phyloP scores from a whole-genome alignment of 108 stramenopile species.

The Cylindrotheca fusiformis region DNA sequence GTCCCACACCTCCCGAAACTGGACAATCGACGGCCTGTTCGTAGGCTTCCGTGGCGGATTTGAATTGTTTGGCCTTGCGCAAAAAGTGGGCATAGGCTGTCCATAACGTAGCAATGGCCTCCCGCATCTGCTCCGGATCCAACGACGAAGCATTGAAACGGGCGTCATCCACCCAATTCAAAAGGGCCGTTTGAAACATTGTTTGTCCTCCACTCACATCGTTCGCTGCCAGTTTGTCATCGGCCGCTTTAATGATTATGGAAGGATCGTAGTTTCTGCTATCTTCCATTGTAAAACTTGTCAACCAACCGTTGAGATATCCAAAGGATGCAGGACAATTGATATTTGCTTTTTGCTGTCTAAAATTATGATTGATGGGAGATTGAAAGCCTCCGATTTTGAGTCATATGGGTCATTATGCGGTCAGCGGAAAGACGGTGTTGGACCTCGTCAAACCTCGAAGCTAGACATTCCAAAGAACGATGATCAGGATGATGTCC shows the following conservation, averaged over 20 bases:
- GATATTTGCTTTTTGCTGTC: too few relatives aligned
- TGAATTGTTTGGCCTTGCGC: constrained; percentile 64
- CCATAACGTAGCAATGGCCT: constrained; percentile 78
- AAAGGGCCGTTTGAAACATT: constrained; percentile 69
- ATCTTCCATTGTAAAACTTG: too few relatives aligned
- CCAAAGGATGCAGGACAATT: too few relatives aligned
- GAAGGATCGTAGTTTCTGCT: constrained; percentile 48
- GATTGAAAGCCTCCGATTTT: too few relatives aligned
- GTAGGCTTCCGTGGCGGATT: constrained; percentile 81
- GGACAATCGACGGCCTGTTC: constrained; percentile 74
- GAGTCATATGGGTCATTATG: too few relatives aligned
- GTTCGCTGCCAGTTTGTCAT: constrained; percentile 37
- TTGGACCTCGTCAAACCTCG: too few relatives aligned
- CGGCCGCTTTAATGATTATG: constrained; percentile 57
- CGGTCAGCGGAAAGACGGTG: too few relatives aligned
- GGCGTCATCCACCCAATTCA: constrained; percentile 89
- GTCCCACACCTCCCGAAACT: constrained; percentile 57
- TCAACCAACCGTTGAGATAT: too few relatives aligned
- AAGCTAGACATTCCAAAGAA: too few relatives aligned
- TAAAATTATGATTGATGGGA: too few relatives aligned
- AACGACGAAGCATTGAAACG: constrained; percentile 43
- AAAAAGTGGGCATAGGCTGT: constrained; percentile 71
- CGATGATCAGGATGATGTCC: too few relatives aligned
- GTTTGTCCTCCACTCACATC: constrained; percentile 63
- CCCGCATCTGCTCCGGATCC: constrained; percentile 34